phyloP scores from a whole-genome alignment of 2,329 filamentous ascomycete genomes.

The Erysiphe neolycopersici region DNA sequence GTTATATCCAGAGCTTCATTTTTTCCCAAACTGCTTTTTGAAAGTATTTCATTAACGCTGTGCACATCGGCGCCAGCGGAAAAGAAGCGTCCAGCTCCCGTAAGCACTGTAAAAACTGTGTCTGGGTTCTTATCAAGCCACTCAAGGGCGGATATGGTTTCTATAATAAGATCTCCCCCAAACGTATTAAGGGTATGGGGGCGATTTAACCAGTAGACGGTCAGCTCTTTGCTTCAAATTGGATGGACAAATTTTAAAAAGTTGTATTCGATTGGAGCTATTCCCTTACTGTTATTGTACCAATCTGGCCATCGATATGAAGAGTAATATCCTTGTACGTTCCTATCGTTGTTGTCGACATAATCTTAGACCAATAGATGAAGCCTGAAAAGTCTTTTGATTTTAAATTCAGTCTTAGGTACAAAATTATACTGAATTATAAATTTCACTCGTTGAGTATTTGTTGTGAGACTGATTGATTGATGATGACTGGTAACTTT shows the following conservation, averaged over 20 bases:
- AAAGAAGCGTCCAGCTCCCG: slow-evolving; percentile 23
- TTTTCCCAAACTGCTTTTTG: neutral
- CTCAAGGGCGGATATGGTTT: slow-evolving; percentile 18
- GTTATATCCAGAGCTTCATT: neutral
- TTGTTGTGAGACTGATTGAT: no score
- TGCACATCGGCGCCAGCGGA: slow-evolving; percentile 22
- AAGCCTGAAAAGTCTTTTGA: no score
- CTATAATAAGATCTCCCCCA: slow-evolving; percentile 18
- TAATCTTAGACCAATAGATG: no score
- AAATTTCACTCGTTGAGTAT: no score
- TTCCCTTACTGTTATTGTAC: slow-evolving; percentile 18
- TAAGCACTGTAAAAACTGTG: slow-evolving; percentile 23
- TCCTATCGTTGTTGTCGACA: no score
- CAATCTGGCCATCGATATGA: slow-evolving; percentile 18
- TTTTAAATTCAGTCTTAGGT: no score
- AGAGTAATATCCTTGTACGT: slow-evolving; percentile 18
- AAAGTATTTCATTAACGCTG: slow-evolving; percentile 6
- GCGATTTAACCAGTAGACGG: slow-evolving; percentile 17
- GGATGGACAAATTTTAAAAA: slow-evolving; percentile 16
- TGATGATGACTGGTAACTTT: no score
- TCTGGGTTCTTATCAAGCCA: slow-evolving; percentile 20
- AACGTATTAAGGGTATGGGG: slow-evolving; percentile 22
- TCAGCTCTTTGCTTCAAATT: neutral
- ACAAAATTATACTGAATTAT: no score
- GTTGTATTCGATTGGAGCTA: neutral